Conservation (phyloP, 1,284 basidiomycete genomes). For the Moesziomyces parantarcticus region DNA sequence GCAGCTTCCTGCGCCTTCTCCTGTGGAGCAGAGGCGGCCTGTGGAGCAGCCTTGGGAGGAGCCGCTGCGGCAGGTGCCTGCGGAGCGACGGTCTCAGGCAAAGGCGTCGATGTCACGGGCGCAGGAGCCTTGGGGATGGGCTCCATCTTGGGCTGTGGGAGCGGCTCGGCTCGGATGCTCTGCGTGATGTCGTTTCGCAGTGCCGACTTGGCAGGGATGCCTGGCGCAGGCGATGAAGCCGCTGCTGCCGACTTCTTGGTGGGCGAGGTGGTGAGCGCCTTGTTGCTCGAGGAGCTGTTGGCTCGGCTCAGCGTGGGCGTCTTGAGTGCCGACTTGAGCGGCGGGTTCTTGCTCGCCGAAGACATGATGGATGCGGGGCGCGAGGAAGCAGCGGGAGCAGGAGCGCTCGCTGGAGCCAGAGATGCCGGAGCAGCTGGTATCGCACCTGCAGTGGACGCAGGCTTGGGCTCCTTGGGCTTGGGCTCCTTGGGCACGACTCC, state of each 20-base stretch:
- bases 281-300: conserved; percentile 37
- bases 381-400: conserved; percentile 18
- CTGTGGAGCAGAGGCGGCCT: background rate
- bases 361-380: conserved; percentile 41
- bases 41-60: conserved; percentile 1
- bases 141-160: conserved; percentile 44
- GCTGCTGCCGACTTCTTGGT: conserved; percentile 28
- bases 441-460: conserved; percentile 3
- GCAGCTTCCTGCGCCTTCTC: background rate
- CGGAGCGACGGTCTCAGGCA: conserved; percentile 17
- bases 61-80: conserved; percentile 1
- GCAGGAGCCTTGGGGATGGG: conserved; percentile 52
- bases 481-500: conserved; percentile 49
- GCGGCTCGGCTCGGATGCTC: conserved; percentile 33
- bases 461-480: conserved; percentile 21
- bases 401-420: conserved; percentile 2
- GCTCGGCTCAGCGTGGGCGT: conserved; percentile 36
- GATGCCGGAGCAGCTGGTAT: conserved; percentile 11
- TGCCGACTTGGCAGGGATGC: conserved; percentile 26
- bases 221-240: conserved; percentile 1
- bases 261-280: conserved; percentile 18
- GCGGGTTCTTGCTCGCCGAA: conserved; percentile 48
- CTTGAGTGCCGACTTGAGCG: conserved; percentile 62
- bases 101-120: conserved; percentile 36
- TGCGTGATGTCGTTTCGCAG: conserved; percentile 45